A percentile compares a stretch with the other conserved stretches of the same genome.
Conservation (phyloP, 1,284 basidiomycete species). For the Trametes polyzona region DNA sequence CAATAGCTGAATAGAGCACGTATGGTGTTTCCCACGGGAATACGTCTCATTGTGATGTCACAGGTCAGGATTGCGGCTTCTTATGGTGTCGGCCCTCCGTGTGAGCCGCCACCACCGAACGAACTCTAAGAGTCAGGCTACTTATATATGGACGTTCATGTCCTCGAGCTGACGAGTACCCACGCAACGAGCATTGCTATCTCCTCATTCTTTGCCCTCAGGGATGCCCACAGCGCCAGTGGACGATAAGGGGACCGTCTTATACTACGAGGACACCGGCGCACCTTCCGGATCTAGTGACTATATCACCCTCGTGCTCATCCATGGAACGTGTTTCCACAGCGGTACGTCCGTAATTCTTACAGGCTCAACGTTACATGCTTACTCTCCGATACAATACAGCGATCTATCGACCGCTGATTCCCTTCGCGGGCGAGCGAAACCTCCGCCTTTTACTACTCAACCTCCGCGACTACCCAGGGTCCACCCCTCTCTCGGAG, state of each 20-base stretch:
- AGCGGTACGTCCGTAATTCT: constrained; percentile 21
- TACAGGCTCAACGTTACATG: not conserved
- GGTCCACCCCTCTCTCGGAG: constrained; percentile 30
- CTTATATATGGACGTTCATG: too few species aligned
- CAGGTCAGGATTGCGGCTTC: too few species aligned
- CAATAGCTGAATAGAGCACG: too few species aligned
- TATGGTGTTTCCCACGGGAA: too few species aligned
- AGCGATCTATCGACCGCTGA: constrained; percentile 34
- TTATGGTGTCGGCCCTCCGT: too few species aligned
- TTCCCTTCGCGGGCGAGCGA: constrained; percentile 29
- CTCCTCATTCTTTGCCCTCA: too few species aligned
- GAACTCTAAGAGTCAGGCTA: too few species aligned
- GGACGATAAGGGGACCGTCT: constrained; percentile 16
- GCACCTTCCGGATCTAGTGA: constrained; percentile 2
- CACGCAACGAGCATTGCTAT: too few species aligned
- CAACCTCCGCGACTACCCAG: constrained; percentile 39
- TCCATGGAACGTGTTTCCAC: constrained; percentile 33
- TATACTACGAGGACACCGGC: constrained; percentile 29
- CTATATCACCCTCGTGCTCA: constrained; percentile 31
- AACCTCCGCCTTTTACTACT: constrained; percentile 35
- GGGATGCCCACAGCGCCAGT: constrained; percentile 30
- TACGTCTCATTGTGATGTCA: too few species aligned
- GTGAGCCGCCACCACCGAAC: too few species aligned
- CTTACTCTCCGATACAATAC: not conserved
- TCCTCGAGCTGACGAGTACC: too few species aligned